Base-by-base conservation (phyloP, 2,329 filamentous ascomycete species). In the Cercospora sesami region DNA sequence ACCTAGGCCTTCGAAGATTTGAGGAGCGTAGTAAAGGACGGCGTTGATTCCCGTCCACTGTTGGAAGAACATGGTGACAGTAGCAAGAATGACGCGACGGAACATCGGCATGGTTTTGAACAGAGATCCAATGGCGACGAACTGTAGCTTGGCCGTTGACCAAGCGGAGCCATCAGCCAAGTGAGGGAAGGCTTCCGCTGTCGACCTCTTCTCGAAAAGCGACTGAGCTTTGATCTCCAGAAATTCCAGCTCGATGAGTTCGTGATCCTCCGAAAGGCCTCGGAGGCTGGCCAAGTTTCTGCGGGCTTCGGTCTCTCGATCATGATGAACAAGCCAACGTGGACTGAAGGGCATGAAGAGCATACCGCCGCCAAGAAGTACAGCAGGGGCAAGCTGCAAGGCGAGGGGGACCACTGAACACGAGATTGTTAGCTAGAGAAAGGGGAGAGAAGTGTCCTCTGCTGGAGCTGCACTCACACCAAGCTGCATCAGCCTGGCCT, bases 181-280 rank as follows among this genome's bases (percentile, higher is more conserved):
- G 36, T 89, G 82, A 0, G 91, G 91, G 77, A 91, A 93, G 26
- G 89, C 83, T 69, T 90, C 88, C 0, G 86, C 85, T 9, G 90
- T 83, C 0, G 87, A 87, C 36, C 88, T 86, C 80, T 93, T 91
- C 79, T 94, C 91, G 72, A 94, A 95, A 18, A 91, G 78, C 0
- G 88, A 89, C 77, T 93, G 90, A 0, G 91, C 90, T 78, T 92
- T 91, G 80, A 94, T 94, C 77, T 94, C 91, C n/a, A 93, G 85
- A 75, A 90, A 93, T 74, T 94, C 92, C 1, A 93, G 83, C 71
- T 90, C 86, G 42, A 94, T 86, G 0, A 92, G 84, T 66, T 91
- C 88, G 74, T 93, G 85, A 70, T 90, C 85, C 16, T 81, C 75
- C 0, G 86, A 78, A 0, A 92, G 84, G 5, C 83, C 84, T 26